phyloP scores from a whole-genome alignment of 1,139 yeast genomes.

The Suhomyces kunorum region DNA sequence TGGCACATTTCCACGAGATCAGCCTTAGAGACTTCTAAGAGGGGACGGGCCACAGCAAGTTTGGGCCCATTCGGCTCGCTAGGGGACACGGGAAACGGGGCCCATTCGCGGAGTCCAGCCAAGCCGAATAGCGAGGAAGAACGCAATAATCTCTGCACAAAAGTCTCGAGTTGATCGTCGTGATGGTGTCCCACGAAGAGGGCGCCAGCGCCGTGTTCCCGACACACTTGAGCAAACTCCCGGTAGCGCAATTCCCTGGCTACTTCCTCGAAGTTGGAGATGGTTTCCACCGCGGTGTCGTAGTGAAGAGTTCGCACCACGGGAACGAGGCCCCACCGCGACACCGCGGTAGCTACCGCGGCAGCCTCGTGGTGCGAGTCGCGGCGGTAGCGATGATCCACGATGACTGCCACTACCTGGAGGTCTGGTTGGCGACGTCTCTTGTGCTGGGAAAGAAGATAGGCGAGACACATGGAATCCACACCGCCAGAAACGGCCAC shows the following conservation, averaged over 20 bases:
- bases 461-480: conserved; percentile 71
- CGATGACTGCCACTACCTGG: conserved; percentile 51
- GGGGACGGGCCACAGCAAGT: conserved; percentile 48
- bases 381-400: conserved; percentile 56
- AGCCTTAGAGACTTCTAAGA: conserved; percentile 47
- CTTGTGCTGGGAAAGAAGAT: conserved; percentile 39
- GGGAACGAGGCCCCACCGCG: conserved; percentile 44
- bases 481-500: conserved; percentile 79
- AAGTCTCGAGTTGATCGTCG: conserved; percentile 76
- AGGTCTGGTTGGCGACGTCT: conserved; percentile 24
- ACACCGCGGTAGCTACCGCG: conserved; percentile 36
- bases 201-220: conserved; percentile 25
- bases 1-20: conserved; percentile 51
- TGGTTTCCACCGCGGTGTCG: conserved; percentile 23
- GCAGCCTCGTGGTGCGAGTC: conserved; percentile 52
- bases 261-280: conserved; percentile 52
- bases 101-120: conserved; percentile 34
- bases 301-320: conserved; percentile 38
- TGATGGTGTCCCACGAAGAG: conserved; percentile 66
- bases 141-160: conserved; percentile 52
- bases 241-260: conserved; percentile 58
- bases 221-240: conserved; percentile 41
- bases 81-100: conserved; percentile 31
- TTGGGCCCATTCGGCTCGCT: conserved; percentile 2
- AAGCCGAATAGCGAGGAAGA: conserved; percentile 65